These are phyloP conservation scores for Datura wrightii DNA, from an alignment of 257 asterid species.

Conservation along the genomic window DNA sequence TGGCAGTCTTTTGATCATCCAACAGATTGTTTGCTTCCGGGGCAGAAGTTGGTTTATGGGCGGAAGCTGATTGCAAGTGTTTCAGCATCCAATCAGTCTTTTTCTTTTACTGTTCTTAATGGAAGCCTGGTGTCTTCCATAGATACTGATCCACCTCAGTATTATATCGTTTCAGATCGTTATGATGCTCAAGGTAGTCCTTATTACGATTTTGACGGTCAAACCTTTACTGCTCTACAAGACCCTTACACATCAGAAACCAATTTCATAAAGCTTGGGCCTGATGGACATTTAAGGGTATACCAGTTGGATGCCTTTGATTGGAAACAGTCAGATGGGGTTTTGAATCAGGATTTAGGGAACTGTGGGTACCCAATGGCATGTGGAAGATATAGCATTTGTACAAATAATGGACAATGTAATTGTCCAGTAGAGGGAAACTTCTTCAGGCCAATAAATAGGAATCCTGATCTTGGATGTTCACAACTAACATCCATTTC, in stretches of 20 bases:
- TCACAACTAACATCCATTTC: conserved; percentile 8
- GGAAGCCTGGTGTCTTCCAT: background rate
- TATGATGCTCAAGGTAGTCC: background rate
- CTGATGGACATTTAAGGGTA: conserved; percentile 29
- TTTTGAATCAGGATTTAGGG: background rate
- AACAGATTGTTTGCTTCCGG: conserved; percentile 27
- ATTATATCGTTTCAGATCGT: background rate
- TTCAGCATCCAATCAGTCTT: background rate
- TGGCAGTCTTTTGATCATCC: conserved; percentile 46
- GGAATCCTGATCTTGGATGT: background rate
- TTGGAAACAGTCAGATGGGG: too few relatives aligned
- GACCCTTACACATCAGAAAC: background rate
- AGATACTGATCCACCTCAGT: conserved; percentile 12
- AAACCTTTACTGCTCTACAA: background rate
- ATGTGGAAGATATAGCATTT: conserved; percentile 29
- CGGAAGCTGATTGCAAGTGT: background rate
- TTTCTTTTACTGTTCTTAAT: background rate
- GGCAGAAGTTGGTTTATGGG: conserved; percentile 1
- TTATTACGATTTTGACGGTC: background rate
- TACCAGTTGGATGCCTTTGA: background rate
- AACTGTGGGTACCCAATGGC: conserved; percentile 27
- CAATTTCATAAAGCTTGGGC: conserved; percentile 1
- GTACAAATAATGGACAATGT: background rate
- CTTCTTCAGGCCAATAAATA: conserved; percentile 22
- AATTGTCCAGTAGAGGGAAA: conserved; percentile 16